Base-by-base conservation (phyloP, 1,284 basidiomycete genomes). In the Stygiomarasmius scandens region DNA sequence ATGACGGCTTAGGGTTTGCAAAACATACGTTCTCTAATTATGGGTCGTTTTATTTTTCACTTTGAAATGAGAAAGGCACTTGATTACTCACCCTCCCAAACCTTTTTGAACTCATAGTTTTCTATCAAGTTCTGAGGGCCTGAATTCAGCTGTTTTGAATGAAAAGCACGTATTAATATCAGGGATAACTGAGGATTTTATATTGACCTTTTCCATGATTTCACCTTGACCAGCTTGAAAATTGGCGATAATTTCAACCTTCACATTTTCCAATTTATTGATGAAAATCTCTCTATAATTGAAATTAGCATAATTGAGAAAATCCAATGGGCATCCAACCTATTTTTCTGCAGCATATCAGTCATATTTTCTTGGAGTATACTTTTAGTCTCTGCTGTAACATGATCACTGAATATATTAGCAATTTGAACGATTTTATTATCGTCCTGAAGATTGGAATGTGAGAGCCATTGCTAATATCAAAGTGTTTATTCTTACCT, bases 161-260 rank as follows among this genome's bases (percentile, higher is more conserved):
- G 10, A 9, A 9, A 8, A 9, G 20, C 8, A 22, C 23, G 23
- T n/a, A 49, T 49, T 20, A 6, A 10, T 16, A 22, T 25, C 20
- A 48, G 14, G 23, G 23, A 11, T 19, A 49, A 19, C 8, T n/a
- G 27, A 8, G 16, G 19, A 19, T 10, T 29, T n/a, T 3, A 29
- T n/a, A n/a, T n/a, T n/a, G n/a, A 49, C 48, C 48, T 49, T 49
- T 2, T 25, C 48, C 27, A 49, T 16, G 20, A 49, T 49, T 29
- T 25, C 48, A 1, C 23, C 25, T n/a, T 20, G 48, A 49, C 23
- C 19, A 11, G 4, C 32, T 20, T 27, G 25, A 27, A 49, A 12
- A 12, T 49, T 49, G 24, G 29, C 10, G n/a, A 29, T 25, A 14
- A 49, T 49, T 49, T 27, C 20, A n/a, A 19, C 27, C 16, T 10